Evolutionary conservation across 768 basidiomycete species (phyloP), one percentile per base, ranked within the genome.

Genomic region (Naganishia onofrii): DNA sequence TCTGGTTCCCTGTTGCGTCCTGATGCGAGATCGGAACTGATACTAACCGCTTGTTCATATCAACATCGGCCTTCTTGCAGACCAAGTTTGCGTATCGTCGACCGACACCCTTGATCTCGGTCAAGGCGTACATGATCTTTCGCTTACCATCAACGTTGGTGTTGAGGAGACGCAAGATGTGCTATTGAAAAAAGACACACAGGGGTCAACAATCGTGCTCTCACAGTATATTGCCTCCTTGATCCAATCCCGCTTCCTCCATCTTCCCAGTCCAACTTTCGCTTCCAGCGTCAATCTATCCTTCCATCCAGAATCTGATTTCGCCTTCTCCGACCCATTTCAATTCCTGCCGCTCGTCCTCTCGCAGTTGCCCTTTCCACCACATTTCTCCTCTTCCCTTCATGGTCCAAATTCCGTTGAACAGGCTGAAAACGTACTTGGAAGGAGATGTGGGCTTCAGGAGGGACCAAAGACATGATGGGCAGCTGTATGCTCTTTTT

Each of bases 31-130:
- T 23, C n/a, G 6, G 23, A 29, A 82, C 89, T 71, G 60, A 46
- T 46, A 34, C 60, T 63, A 78, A 98, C 96, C 96, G 91, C 85
- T 99, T 99, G 86, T 87, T 92, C 72, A 99, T 87, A 80, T 98
- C 95, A 51, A 99, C 92, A 84, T 98, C 96, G 72, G 96, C 96
- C 86, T 99, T 99, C 85, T 98, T 98, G 88, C 96, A 98, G 76
- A 98, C 95, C 78, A 98, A 84, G 85, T 98, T 98, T 80, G 96
- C 89, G 84, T 98, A 99, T 66, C 96, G 90, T 74, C 96, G 90
- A 78, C 96, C 96, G 71, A 99, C 96, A 88, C 96, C 96, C 87
- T 98, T 98, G 87, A 99, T 99, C 86, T 99, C 96, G 57, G 96
- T 98, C 85, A 98, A 82, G 78, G 96, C 95, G 83, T 93, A 98